phyloP scores from a whole-genome alignment of 768 basidiomycete species.

The Amanita phalloides region DNA sequence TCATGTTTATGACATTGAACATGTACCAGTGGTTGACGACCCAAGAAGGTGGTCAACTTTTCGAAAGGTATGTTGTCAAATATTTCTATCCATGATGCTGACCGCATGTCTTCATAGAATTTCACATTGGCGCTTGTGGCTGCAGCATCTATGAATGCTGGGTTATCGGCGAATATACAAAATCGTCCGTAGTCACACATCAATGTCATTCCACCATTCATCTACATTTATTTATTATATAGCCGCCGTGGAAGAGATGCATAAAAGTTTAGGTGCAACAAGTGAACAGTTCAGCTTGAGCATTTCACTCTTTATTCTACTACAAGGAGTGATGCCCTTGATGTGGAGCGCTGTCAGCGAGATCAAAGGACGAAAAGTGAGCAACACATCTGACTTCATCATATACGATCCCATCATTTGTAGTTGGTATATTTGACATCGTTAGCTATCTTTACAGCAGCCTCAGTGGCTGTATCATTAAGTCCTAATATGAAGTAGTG shows the following conservation, averaged over 20 bases:
- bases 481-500: slow-evolving; percentile 40
- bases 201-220: not conserved
- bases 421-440: slow-evolving; percentile 44
- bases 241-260: slow-evolving; percentile 59
- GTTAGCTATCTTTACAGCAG: slow-evolving; percentile 40
- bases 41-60: slow-evolving; percentile 46
- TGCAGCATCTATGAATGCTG: slow-evolving; percentile 45
- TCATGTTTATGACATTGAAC: slow-evolving; percentile 33
- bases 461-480: slow-evolving; percentile 44
- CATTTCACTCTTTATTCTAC: slow-evolving; percentile 60
- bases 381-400: slow-evolving; percentile 7
- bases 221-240: not conserved
- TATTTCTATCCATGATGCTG: not conserved
- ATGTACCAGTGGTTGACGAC: slow-evolving; percentile 45
- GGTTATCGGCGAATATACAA: slow-evolving; percentile 48
- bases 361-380: slow-evolving; percentile 63
- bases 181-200: slow-evolving; percentile 38
- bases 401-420: not conserved
- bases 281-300: slow-evolving; percentile 53
- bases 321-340: slow-evolving; percentile 61
- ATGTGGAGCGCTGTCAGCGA: slow-evolving; percentile 65
- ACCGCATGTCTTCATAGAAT: slow-evolving; percentile 18
- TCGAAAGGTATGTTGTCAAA: slow-evolving; percentile 35
- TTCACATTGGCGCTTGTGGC: slow-evolving; percentile 35
- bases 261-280: slow-evolving; percentile 47